Evolutionary conservation across 495 filamentous ascomycete species (phyloP).

Genomic region (Tuber umbilicatum): DNA sequence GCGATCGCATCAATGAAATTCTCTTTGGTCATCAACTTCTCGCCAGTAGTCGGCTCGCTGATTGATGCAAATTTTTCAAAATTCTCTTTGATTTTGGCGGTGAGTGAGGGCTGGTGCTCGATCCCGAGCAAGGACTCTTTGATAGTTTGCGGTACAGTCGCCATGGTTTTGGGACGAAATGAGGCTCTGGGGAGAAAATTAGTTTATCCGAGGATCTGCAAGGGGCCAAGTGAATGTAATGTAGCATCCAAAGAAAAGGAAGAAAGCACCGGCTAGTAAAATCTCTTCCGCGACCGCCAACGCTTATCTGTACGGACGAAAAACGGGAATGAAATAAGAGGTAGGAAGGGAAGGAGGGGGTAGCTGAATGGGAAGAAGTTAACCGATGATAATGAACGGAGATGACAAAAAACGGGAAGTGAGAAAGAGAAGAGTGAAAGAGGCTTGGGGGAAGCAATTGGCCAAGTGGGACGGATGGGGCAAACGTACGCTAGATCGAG

Average conservation of each 20-base stretch:
- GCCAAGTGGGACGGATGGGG: background rate
- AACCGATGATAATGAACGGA: background rate
- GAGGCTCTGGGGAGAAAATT: constrained; percentile 21
- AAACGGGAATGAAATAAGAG: constrained; percentile 2
- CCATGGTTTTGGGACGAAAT: constrained; percentile 23
- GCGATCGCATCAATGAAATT: constrained; percentile 88
- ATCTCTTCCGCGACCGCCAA: constrained; percentile 17
- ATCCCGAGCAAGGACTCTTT: constrained; percentile 72
- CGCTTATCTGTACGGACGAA: background rate
- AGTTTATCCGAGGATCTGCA: constrained; percentile 31
- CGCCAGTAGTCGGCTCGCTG: constrained; percentile 66
- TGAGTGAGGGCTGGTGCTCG: constrained; percentile 34
- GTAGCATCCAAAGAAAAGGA: constrained; percentile 2
- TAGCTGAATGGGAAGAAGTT: background rate
- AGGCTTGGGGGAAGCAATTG: background rate
- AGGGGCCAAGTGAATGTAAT: constrained; percentile 15
- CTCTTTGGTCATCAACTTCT: constrained; percentile 70
- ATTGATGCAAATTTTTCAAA: constrained; percentile 68
- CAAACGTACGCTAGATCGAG: background rate
- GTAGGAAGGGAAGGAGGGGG: background rate
- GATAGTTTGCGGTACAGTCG: constrained; percentile 59
- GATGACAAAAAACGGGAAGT: no score
- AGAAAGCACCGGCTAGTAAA: constrained; percentile 6
- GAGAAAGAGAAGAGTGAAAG: background rate
- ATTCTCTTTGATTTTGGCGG: constrained; percentile 45